Percentiles rank a stretch among this genome's conserved stretches.
Conservation (phyloP, 208 protist species). For the Leishmania braziliensis region DNA sequence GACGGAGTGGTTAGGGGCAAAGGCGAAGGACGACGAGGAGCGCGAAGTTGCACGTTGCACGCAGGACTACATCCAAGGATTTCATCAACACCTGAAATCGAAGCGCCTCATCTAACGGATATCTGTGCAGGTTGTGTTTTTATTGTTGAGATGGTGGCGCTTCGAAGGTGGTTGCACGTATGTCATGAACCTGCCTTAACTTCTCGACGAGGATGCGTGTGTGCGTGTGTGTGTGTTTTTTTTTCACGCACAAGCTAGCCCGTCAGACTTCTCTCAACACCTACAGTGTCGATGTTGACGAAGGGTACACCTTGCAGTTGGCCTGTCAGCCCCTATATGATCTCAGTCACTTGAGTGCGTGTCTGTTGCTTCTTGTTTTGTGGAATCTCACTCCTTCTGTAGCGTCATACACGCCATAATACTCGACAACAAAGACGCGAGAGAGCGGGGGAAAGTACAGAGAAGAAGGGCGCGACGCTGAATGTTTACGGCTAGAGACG, state of each 20-base stretch:
- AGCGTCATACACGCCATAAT: not conserved
- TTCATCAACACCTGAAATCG: constrained; percentile 90
- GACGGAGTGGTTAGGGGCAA: constrained; percentile 90
- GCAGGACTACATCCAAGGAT: constrained; percentile 91
- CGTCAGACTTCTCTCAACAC: not conserved
- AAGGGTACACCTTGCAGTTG: not conserved
- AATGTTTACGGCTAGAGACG: not conserved
- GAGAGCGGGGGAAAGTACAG: too few species aligned
- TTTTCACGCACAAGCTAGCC: not conserved
- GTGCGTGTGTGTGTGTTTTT: not conserved
- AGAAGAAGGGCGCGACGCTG: not conserved
- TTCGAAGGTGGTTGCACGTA: not conserved
- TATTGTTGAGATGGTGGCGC: not conserved
- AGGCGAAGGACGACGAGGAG: constrained; percentile 90
- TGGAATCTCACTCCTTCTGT: not conserved
- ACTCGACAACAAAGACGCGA: not conserved
- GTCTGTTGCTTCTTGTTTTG: not conserved
- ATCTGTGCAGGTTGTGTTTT: not conserved
- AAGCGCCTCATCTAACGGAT: constrained; percentile 77
- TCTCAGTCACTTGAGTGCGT: not conserved
- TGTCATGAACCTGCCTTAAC: not conserved
- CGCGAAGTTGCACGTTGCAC: constrained; percentile 84
- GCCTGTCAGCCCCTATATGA: not conserved
- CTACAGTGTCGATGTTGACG: not conserved
- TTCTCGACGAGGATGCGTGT: not conserved